Evolutionary conservation across 2,329 filamentous ascomycete genomes (phyloP), one percentile per base, ranked within the genome.

Genomic region (Fusarium sp.): DNA sequence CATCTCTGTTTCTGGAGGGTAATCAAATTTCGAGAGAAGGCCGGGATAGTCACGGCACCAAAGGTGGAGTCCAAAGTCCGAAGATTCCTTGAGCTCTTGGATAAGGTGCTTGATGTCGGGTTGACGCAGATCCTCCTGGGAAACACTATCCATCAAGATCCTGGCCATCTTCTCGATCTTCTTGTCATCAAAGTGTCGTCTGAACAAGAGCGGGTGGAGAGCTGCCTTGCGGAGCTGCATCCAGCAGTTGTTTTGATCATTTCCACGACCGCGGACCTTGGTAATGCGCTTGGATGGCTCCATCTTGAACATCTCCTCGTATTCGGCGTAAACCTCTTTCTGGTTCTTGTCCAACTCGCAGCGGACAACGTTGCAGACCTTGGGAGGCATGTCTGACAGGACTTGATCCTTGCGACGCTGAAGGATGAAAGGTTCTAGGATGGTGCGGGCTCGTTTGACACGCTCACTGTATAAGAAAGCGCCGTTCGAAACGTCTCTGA

Each of bases 401-500:
- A 97, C 94, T 74, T 98, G 94, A 48, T 92, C 88, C 81, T 99
- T 99, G 81, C 96, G 95, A 9, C 96, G 88, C 66, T 97, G 93
- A 4, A 99, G 83, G 54, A 99, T 96, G 76, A 99, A 99, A 0
- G 96, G 96, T 23, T 94, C 93, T 74, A 99, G 88, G 83, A 99
- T 99, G 1, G 92, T 93, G 55, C 94, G 90, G 3, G 96, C 96
- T 44, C 94, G 88, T 58, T 88, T 88, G 58, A 98, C 96, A 41
- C 96, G 90, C 76, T 97, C 93, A 44, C 88, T 90, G 22, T 96
- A 97, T 2, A 99, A 82, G 13, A 98, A 86, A 2, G 93, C 92
- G 22, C 92, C 92, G 75, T 97, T 90, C 58, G 90, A 88, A 10
- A 91, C 87, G 72, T 94, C 92, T 37, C 90, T 90, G 20, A 94